phyloP scores from a whole-genome alignment of 106 monocot species.

The Dendrobium nobile region DNA sequence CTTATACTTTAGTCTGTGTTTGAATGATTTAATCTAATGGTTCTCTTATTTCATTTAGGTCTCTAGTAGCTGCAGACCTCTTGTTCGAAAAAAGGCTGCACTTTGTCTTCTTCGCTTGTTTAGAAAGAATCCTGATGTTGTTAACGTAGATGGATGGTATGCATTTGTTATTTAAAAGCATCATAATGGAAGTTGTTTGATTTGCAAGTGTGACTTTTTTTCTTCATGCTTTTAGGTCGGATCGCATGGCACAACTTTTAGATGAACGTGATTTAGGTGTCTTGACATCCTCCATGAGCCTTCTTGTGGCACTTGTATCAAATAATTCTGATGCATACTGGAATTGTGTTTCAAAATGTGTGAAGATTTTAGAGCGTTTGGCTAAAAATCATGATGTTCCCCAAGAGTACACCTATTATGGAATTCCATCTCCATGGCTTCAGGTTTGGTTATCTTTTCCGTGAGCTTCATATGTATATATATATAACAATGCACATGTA shows the following conservation, averaged over 20 bases:
- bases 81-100: slow-evolving; percentile 97
- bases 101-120: slow-evolving; percentile 93
- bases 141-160: slow-evolving; percentile 97
- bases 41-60: slow-evolving; percentile 37
- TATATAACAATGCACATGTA: no score
- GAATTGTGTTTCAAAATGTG: slow-evolving; percentile 98
- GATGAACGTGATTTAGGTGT: slow-evolving; percentile 98
- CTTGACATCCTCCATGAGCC: slow-evolving; percentile 94
- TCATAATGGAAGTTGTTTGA: background rate
- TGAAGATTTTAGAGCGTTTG: slow-evolving; percentile 84
- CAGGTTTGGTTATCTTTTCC: slow-evolving; percentile 40
- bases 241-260: slow-evolving; percentile 94
- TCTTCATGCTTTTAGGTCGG: slow-evolving; percentile 55
- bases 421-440: slow-evolving; percentile 99
- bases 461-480: background rate
- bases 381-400: slow-evolving; percentile 92
- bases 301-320: slow-evolving; percentile 90
- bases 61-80: slow-evolving; percentile 90
- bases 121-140: slow-evolving; percentile 95
- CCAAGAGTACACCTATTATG: slow-evolving; percentile 97
- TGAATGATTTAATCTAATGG: slow-evolving; percentile 6
- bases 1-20: background rate
- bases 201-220: background rate
- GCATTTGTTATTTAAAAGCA: background rate
- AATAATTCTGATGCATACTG: slow-evolving; percentile 86